Evolutionary conservation across 352 stramenopile species (phyloP), one percentile per base, ranked within the genome.

Genomic region (Phytophthora vignae): DNA sequence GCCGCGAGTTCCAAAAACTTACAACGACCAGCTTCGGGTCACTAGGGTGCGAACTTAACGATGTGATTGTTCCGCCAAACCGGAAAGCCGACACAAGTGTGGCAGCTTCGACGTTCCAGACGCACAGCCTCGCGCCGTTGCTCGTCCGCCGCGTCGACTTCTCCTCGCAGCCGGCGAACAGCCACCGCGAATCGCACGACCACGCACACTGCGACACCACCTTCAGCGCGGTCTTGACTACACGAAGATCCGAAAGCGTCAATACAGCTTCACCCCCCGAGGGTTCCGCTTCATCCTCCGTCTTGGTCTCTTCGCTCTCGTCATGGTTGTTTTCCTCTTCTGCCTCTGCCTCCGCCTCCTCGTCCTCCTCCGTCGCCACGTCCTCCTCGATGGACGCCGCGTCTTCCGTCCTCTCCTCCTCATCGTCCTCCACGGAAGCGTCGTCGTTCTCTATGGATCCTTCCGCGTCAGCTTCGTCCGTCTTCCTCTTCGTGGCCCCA

Each of bases 151-250:
- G 77, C 12, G 75, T 92, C 48, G 71, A 76, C 54, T 91, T 91
- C 57, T 92, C 86, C 53, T 94, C 87, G 60, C 87, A 94, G 2
- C 79, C 85, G 0, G 84, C 83, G 63, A 91, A 91, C 7, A 94
- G 49, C 56, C 74, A 80, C 2, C 71, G 72, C 22, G 82, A 88
- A 54, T 94, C 77, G 29, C 83, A 94, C 29, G 84, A 91, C 87
- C 87, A 94, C 29, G 70, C 81, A 61, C 81, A 89, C 38, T 80
- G 73, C 1, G 83, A 84, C 2, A 94, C 87, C 29, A 90, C 81
- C 56, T 94, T 94, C 9, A 92, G 64, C 14, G 69, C 77, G 4
- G 60, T 79, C 38, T 87, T 89, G 7, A 79, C 84, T n/a, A 82
- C 74, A 8, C 75, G 73, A 36, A 93, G 64, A 58, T 91, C 86